Base-by-base conservation (phyloP, 805 yeast species). In the Cyberlindnera lachancei region DNA sequence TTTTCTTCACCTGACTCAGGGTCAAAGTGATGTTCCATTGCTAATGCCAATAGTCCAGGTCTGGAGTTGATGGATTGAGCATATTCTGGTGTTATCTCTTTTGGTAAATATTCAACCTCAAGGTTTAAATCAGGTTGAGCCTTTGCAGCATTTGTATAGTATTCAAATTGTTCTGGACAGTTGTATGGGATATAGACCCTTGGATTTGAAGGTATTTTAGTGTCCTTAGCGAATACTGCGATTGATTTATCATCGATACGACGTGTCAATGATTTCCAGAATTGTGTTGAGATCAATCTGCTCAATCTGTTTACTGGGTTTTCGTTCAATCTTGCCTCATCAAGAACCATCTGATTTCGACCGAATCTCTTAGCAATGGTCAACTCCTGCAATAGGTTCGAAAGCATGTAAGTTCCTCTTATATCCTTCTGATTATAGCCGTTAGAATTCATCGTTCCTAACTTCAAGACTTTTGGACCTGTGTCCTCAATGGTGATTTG, bases 21-120 rank as follows among this genome's bases (percentile, higher is more conserved):
- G 42, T 76, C 75, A 26, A 56, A 51, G 16, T 54, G 61, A 29
- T 61, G 69, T 38, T 67, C 68, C 65, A 83, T 72, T 1, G 90
- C 95, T 24, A 90, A 63, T 0, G 95, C 82, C 38, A 90, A 65
- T 33, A 90, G 63, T 0, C 98, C 98, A 0, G 97, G 97, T 40
- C 70, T 74, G 21, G 73, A 70, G 55, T 86, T 84, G 39, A 87
- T 68, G 1, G 92, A 78, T 51, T 74, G 68, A 20, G 87, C 84
- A 55, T 61, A 85, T 30, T 80, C 82, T 1, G 90, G 79, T 22
- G 90, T 84, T 31, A 88, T 79, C 2, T 65, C 57, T 41, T 73
- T 58, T 0, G 96, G 96, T 32, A 90, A 59, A 50, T 75, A 76
- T 52, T 79, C 85, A 12, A 90, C 88, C 46, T 83, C 80, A 24